A percentile compares a stretch with the other conserved stretches of the same genome.
Conservation (phyloP, 345 rosid species). For the Ceriops tagal region DNA sequence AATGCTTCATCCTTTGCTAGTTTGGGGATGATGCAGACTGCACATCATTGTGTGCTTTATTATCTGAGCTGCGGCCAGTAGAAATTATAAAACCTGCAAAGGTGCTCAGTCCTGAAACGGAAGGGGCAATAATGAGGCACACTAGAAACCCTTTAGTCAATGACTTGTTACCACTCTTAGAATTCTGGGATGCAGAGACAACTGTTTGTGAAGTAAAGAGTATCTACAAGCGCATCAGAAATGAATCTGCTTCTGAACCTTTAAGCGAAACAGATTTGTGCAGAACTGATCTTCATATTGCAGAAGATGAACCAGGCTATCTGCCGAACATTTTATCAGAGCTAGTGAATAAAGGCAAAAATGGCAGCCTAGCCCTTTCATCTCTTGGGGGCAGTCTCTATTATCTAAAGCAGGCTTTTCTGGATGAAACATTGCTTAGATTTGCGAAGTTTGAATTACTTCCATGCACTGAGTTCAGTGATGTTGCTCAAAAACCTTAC, state of each 20-base stretch:
- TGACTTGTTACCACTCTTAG: slow-evolving; percentile 66
- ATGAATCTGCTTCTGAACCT: slow-evolving; percentile 38
- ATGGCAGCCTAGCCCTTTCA: slow-evolving; percentile 70
- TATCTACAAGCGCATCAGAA: slow-evolving; percentile 40
- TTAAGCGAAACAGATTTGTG: slow-evolving; percentile 30
- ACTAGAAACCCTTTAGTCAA: slow-evolving; percentile 84
- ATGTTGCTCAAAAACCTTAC: slow-evolving; percentile 59
- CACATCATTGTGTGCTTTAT: slow-evolving; percentile 64
- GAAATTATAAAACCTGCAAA: slow-evolving; percentile 88
- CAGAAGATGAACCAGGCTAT: slow-evolving; percentile 29
- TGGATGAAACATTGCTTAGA: slow-evolving; percentile 84
- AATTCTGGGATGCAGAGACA: slow-evolving; percentile 90
- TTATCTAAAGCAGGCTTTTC: slow-evolving; percentile 84
- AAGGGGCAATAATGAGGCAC: slow-evolving; percentile 68
- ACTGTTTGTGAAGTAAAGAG: slow-evolving; percentile 57
- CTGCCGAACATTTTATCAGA: slow-evolving; percentile 58
- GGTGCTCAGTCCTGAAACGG: slow-evolving; percentile 64
- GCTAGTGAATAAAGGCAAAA: slow-evolving; percentile 50
- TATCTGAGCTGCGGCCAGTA: slow-evolving; percentile 87
- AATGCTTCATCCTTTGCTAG: slow-evolving; percentile 38
- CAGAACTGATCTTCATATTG: slow-evolving; percentile 21
- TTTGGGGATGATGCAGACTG: slow-evolving; percentile 80
- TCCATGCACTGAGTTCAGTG: slow-evolving; percentile 55
- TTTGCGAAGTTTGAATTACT: slow-evolving; percentile 83
- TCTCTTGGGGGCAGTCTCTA: slow-evolving; percentile 93